These are phyloP conservation scores for Cladosporium sp. DNA, from an alignment of 2,329 filamentous ascomycete species.

Conservation along the genomic window DNA sequence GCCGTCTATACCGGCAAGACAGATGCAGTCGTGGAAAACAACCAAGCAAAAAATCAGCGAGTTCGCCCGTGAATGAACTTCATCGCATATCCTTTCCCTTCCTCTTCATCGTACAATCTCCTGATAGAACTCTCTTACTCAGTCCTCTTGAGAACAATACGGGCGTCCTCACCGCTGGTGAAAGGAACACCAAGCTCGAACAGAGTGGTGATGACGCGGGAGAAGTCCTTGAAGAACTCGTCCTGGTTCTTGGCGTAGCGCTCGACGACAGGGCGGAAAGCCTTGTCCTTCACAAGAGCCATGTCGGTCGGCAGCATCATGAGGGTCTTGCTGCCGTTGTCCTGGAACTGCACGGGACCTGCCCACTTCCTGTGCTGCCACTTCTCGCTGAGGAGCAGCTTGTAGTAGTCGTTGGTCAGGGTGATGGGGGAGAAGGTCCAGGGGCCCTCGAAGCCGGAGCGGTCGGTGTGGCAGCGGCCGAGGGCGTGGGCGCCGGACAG, in stretches of 20 bases:
- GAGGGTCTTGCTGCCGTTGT: slow-evolving; percentile 76
- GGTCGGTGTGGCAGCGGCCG: slow-evolving; percentile 83
- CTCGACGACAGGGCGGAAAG: slow-evolving; percentile 73
- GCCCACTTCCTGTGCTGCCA: slow-evolving; percentile 91
- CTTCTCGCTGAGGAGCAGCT: slow-evolving; percentile 82
- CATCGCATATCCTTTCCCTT: not conserved
- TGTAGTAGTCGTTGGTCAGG: slow-evolving; percentile 93
- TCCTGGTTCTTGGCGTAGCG: slow-evolving; percentile 89
- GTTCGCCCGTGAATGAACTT: no score
- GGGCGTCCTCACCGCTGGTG: slow-evolving; percentile 44
- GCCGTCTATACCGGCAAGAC: not conserved
- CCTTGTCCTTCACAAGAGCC: slow-evolving; percentile 81
- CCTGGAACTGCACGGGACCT: slow-evolving; percentile 84
- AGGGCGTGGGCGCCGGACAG: slow-evolving; percentile 64
- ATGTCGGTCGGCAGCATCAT: slow-evolving; percentile 98
- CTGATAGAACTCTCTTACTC: slow-evolving; percentile 19
- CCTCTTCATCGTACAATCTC: not conserved
- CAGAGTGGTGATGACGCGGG: slow-evolving; percentile 69
- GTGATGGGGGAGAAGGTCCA: slow-evolving; percentile 92
- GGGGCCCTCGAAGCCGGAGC: slow-evolving; percentile 80
- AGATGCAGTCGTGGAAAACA: not conserved
- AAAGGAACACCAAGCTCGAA: slow-evolving; percentile 96
- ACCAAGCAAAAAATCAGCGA: not conserved
- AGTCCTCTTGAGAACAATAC: slow-evolving; percentile 44
- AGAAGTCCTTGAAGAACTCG: slow-evolving; percentile 90